Evolutionary conservation across 495 filamentous ascomycete species (phyloP).

Genomic region (Talaromyces stipitatus): DNA sequence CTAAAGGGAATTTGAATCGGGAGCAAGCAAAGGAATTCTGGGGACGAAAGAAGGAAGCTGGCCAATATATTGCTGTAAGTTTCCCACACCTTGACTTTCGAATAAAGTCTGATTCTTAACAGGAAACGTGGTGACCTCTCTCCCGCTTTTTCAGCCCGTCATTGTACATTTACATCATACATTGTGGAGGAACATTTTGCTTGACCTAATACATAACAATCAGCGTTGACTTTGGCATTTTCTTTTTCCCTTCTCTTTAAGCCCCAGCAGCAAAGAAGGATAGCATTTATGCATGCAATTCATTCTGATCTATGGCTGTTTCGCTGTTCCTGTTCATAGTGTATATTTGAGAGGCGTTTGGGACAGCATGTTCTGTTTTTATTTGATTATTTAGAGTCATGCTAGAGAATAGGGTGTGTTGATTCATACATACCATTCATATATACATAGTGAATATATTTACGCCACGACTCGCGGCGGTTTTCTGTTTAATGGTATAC

Average conservation of each 20-base stretch:
- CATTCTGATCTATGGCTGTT: too few relatives aligned
- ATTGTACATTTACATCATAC: neutral
- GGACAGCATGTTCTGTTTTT: too few relatives aligned
- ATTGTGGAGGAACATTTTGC: neutral
- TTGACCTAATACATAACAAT: too few relatives aligned
- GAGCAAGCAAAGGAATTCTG: conserved; percentile 73
- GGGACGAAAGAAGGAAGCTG: conserved; percentile 72
- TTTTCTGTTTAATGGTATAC: too few relatives aligned
- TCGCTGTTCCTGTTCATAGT: too few relatives aligned
- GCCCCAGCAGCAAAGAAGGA: too few relatives aligned
- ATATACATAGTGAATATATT: neutral
- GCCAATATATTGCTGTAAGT: conserved; percentile 81
- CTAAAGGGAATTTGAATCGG: conserved; percentile 65
- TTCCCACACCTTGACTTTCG: neutral
- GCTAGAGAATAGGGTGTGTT: neutral
- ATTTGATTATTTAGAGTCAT: neutral
- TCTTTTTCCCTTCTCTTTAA: neutral
- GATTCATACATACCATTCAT: neutral
- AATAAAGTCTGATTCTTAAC: neutral
- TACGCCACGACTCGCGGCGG: neutral
- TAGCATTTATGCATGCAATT: too few relatives aligned
- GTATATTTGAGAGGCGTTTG: too few relatives aligned
- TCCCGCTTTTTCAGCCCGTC: neutral
- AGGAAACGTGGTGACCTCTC: neutral
- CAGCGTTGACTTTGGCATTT: neutral